phyloP scores from a whole-genome alignment of 2,329 filamentous ascomycete species.

The Corniculantispora saksenae region DNA sequence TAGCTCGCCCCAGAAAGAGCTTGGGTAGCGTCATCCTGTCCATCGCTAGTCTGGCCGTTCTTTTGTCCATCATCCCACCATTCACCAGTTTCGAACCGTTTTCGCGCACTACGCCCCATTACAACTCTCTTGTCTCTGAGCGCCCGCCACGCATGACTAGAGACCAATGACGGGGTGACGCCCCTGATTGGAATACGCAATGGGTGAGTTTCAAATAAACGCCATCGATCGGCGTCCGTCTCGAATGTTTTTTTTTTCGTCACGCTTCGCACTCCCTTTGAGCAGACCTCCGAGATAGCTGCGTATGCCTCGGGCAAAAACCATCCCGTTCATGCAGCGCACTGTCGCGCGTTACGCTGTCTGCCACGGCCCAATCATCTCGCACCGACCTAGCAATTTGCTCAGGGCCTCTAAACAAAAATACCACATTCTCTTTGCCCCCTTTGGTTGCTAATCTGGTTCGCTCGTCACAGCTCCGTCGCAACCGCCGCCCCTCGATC shows the following conservation, averaged over 20 bases:
- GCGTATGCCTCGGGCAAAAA: conserved; percentile 6
- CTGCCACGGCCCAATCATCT: not conserved
- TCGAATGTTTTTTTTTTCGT: not conserved
- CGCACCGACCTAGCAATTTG: not conserved
- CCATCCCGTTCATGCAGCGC: conserved; percentile 9
- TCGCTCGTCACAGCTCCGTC: conserved; percentile 13
- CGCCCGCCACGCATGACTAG: conserved; percentile 17
- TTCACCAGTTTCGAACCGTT: conserved; percentile 8
- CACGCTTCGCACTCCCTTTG: not conserved
- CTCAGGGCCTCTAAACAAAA: not conserved
- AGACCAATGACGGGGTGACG: conserved; percentile 15
- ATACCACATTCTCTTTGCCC: not conserved
- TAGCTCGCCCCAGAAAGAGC: conserved; percentile 4
- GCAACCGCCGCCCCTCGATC: conserved; percentile 13
- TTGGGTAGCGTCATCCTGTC: conserved; percentile 11
- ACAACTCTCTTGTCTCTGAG: not conserved
- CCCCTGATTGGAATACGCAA: conserved; percentile 17
- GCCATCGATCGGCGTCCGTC: not conserved
- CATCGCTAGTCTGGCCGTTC: conserved; percentile 4
- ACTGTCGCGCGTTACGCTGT: not conserved
- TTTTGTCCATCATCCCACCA: conserved; percentile 10
- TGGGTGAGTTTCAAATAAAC: conserved; percentile 15
- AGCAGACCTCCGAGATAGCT: not conserved
- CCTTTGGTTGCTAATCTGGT: not conserved
- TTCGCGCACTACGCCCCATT: not conserved